phyloP scores from a whole-genome alignment of 139 green algal genomes.

The Chlorella vulgaris region DNA sequence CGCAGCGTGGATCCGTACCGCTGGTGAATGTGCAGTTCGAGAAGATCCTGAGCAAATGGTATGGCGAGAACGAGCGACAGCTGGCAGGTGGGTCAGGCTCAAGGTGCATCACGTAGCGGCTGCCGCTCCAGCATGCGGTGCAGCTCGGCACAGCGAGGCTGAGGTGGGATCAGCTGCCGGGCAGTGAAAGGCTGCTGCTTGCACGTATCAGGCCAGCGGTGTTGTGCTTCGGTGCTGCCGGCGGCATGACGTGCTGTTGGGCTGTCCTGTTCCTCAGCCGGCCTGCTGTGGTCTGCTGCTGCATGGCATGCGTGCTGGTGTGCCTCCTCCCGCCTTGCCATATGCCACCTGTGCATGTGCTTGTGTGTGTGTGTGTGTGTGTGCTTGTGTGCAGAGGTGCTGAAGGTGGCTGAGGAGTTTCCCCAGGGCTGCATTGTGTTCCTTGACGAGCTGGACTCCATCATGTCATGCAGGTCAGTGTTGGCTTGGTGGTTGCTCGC shows the following conservation, averaged over 20 bases:
- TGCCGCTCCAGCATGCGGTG: not conserved
- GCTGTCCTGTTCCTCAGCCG: no score
- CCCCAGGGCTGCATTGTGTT: conserved; percentile 76
- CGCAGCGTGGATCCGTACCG: not conserved
- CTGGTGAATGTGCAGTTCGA: not conserved
- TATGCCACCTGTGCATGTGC: not conserved
- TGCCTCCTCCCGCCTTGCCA: not conserved
- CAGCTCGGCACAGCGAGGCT: not conserved
- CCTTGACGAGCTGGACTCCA: conserved; percentile 82
- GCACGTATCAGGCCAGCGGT: no score
- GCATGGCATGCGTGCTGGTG: no score
- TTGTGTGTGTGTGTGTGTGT: not conserved
- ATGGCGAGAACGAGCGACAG: not conserved
- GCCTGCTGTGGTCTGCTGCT: no score
- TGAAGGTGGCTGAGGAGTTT: conserved; percentile 40
- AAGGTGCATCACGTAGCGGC: not conserved
- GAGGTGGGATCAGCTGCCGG: no score
- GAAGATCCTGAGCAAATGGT: not conserved
- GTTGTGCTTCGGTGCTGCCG: no score
- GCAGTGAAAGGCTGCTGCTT: no score
- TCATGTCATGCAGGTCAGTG: conserved; percentile 42
- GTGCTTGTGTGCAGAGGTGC: conserved; percentile 33
- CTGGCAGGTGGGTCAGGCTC: not conserved
- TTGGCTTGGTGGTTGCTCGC: not conserved
- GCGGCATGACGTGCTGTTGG: no score